These are phyloP conservation scores for Penicillium roqueforti DNA, from an alignment of 495 filamentous ascomycete genomes.

Conservation along the genomic window DNA sequence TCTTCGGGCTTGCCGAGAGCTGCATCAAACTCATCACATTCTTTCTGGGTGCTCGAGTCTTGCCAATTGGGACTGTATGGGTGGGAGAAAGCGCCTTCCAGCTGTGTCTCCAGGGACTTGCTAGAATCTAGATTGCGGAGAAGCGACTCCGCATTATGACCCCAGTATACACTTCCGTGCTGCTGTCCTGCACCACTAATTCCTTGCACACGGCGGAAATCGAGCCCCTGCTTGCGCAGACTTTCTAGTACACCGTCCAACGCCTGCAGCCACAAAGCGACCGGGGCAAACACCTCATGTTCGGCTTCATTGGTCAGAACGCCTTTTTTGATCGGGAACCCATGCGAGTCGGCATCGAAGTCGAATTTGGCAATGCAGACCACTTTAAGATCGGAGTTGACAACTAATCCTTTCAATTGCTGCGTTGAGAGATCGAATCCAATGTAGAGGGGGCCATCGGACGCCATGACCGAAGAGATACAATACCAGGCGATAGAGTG, in stretches of 20 bases:
- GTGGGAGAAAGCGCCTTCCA: conserved; percentile 74
- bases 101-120: conserved; percentile 62
- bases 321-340: conserved; percentile 77
- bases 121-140: conserved; percentile 57
- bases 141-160: conserved; percentile 58
- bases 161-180: conserved; percentile 96
- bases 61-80: conserved; percentile 96
- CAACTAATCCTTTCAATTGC: conserved; percentile 87
- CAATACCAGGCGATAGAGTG: background rate
- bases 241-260: conserved; percentile 76
- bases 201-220: conserved; percentile 72
- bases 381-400: conserved; percentile 61
- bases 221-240: conserved; percentile 66
- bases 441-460: conserved; percentile 65
- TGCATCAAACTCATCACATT: conserved; percentile 85
- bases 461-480: conserved; percentile 26
- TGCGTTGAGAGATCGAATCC: conserved; percentile 97
- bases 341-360: conserved; percentile 68
- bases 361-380: conserved; percentile 52
- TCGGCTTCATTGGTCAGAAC: conserved; percentile 75
- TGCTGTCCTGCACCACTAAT: conserved; percentile 93
- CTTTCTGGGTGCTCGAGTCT: conserved; percentile 84
- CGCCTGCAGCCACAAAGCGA: conserved; percentile 91
- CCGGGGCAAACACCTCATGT: conserved; percentile 85
- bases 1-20: conserved; percentile 58